Base-by-base conservation (phyloP, 345 rosid genomes). In the Pelargonium nanum region DNA sequence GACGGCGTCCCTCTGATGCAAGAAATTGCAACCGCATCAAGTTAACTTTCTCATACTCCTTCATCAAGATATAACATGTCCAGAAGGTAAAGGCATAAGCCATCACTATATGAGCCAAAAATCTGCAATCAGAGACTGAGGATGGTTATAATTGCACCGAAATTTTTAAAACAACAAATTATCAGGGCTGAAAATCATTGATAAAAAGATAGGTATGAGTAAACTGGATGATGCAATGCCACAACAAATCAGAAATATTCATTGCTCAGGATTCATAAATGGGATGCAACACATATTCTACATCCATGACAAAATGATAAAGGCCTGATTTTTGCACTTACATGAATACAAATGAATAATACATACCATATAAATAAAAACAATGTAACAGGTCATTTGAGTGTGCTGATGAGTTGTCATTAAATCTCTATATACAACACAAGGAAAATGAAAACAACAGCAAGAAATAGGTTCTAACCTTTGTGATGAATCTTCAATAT, bases 51-150 rank as follows among this genome's bases (percentile, higher is more conserved):
- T 76, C 96, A 59, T 93, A 93, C 83, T 93, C 99, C 68, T 78
- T 89, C 57, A 68, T 66, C 61, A 93, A 68, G 66, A 89, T 81
- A 69, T 80, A 89, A 74, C 81, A 84, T 56, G 96, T 89, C 99
- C 99, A 92, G 26, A 86, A 78, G 50, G 96, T 86, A 65, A 91
- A 78, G 61, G 79, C 89, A 69, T 91, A 91, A 26, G 92, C 91
- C 93, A 86, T 79, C 65, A 82, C 57, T 52, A 86, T 77, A 74
- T 91, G 96, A 20, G 88, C 59, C 92, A 88, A 89, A 69, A 83
- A 82, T 78, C 98, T 91, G 85, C 60, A 64, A 67, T 34, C 60
- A 26, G 44, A 2, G 50, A 56, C 15, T 22, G 24, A 55, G 9
- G n/a, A 53, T 22, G 28, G 50, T 22, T 20, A 48, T 28, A 13